phyloP scores from a whole-genome alignment of 768 basidiomycete genomes.

The Podaxis sp. region DNA sequence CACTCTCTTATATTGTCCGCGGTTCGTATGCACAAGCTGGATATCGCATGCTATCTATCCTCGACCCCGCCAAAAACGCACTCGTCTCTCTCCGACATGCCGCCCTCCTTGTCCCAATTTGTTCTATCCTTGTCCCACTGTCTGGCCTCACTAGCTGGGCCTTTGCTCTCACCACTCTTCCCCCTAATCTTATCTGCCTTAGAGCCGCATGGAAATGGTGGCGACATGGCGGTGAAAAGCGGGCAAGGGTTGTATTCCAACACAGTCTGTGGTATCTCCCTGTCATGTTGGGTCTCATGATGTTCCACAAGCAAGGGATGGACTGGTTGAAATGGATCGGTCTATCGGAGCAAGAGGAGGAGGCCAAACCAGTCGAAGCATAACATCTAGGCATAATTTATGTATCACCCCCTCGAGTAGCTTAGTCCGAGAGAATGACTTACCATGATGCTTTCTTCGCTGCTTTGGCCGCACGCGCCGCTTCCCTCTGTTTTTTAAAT shows the following conservation, averaged over 20 bases:
- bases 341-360: conserved; percentile 25
- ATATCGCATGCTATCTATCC: conserved; percentile 88
- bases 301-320: conserved; percentile 88
- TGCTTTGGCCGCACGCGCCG: conserved; percentile 20
- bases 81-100: conserved; percentile 85
- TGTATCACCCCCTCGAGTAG: neutral
- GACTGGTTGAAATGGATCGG: conserved; percentile 72
- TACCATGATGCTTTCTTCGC: conserved; percentile 5
- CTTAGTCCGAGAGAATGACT: neutral
- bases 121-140: conserved; percentile 78
- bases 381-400: conserved; percentile 6
- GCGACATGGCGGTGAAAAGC: conserved; percentile 66
- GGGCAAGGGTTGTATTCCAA: conserved; percentile 76
- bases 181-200: conserved; percentile 73
- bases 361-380: conserved; percentile 10
- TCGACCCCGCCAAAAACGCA: conserved; percentile 76
- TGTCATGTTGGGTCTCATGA: conserved; percentile 86
- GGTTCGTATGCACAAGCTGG: conserved; percentile 90
- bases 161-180: conserved; percentile 74
- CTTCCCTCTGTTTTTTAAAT: conserved; percentile 39
- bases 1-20: conserved; percentile 84
- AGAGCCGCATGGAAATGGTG: conserved; percentile 76
- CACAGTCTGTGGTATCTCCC: conserved; percentile 90
- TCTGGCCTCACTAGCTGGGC: conserved; percentile 91
- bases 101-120: conserved; percentile 71